Percentiles rank a stretch among this genome's conserved stretches.
phyloP scores from a whole-genome alignment of 1,284 basidiomycete genomes.

The Rhizopogon hawkerae region DNA sequence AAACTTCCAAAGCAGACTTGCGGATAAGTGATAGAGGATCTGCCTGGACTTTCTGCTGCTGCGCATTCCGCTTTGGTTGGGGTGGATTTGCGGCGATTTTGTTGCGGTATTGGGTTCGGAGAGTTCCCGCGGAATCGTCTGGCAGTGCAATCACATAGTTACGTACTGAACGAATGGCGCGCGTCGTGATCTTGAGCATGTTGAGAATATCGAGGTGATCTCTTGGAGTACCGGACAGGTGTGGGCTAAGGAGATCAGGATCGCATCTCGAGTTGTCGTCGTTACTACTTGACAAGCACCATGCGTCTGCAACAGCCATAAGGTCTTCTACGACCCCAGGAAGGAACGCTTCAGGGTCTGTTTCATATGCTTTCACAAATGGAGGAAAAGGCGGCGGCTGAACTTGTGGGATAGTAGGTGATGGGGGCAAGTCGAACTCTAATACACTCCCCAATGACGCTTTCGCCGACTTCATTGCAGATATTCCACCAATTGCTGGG shows the following conservation, averaged over 20 bases:
- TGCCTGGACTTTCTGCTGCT: constrained; percentile 27
- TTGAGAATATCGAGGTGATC: constrained; percentile 47
- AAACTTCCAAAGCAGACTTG: constrained; percentile 66
- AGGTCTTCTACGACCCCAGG: constrained; percentile 68
- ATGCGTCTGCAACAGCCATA: constrained; percentile 45
- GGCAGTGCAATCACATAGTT: constrained; percentile 76
- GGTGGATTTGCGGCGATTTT: constrained; percentile 32
- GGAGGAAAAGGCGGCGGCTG: constrained; percentile 39
- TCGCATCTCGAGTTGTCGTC: not conserved
- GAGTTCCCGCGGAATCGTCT: constrained; percentile 53
- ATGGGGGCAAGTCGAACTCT: constrained; percentile 59
- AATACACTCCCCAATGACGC: constrained; percentile 33
- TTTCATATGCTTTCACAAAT: constrained; percentile 55
- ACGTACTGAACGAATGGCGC: constrained; percentile 67
- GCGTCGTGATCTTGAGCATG: constrained; percentile 66
- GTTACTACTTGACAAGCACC: constrained; percentile 31
- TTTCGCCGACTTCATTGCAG: constrained; percentile 30
- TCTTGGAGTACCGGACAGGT: not conserved
- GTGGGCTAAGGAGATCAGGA: constrained; percentile 2
- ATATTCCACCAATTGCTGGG: constrained; percentile 59
- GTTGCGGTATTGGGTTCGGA: constrained; percentile 42
- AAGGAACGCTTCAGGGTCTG: constrained; percentile 62
- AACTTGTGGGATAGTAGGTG: constrained; percentile 47
- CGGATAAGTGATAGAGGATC: constrained; percentile 65
- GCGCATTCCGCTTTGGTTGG: constrained; percentile 27